Conservation (phyloP, 192 early-diverging fungal species). For the Pecoramyces ruminantium region DNA sequence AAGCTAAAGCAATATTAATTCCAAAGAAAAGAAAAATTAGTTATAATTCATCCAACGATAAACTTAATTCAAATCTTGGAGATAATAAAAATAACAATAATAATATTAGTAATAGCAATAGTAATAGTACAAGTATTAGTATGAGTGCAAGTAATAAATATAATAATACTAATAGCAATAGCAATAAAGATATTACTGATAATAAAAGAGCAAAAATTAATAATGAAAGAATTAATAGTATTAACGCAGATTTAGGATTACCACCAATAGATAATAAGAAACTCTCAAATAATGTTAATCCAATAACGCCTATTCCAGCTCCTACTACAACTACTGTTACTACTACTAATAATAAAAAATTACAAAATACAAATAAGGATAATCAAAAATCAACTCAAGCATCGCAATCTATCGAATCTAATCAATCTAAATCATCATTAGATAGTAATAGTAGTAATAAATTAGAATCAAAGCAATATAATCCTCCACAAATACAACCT, state of each 20-base stretch:
- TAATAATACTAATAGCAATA: too few species aligned
- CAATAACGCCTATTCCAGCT: too few species aligned
- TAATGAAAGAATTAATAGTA: not conserved
- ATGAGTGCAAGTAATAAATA: too few species aligned
- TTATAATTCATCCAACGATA: not conserved
- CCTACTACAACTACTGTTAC: too few species aligned
- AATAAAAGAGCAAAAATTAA: not conserved
- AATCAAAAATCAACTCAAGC: too few species aligned
- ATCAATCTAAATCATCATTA: too few species aligned
- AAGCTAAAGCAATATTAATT: not conserved
- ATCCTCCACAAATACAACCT: not conserved
- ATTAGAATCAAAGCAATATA: not conserved
- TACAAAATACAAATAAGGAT: too few species aligned
- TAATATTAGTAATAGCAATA: not conserved
- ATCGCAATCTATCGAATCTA: too few species aligned
- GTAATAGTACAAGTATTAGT: not conserved
- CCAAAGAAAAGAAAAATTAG: not conserved
- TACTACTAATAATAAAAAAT: too few species aligned
- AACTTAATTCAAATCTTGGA: not conserved
- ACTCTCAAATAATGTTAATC: too few species aligned
- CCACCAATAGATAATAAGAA: too few species aligned
- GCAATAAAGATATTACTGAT: not conserved
- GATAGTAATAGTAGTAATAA: too few species aligned
- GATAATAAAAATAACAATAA: not conserved
- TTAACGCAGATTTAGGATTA: not conserved